Conservation (phyloP, 129 eudicot species). For the Kitagawia praeruptora region DNA sequence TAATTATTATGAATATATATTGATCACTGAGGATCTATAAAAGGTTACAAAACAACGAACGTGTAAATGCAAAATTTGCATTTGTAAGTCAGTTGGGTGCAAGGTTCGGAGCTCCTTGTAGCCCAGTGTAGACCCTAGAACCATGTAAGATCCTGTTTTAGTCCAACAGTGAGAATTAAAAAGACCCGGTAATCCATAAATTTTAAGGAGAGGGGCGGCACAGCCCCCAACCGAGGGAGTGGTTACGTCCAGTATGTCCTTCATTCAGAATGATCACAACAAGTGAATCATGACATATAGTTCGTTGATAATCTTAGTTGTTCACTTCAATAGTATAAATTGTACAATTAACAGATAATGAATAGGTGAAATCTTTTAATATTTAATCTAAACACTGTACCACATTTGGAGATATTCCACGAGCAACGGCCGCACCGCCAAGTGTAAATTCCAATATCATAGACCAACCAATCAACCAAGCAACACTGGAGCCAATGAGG, state of each 20-base stretch:
- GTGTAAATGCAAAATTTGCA: neutral
- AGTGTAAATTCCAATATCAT: slow-evolving; percentile 91
- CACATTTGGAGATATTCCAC: slow-evolving; percentile 97
- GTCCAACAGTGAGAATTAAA: neutral
- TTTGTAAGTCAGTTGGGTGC: neutral
- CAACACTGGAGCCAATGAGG: slow-evolving; percentile 41
- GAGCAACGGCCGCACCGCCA: slow-evolving; percentile 97
- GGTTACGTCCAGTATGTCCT: no score
- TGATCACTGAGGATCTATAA: no score
- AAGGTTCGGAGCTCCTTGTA: neutral
- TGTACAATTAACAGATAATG: neutral
- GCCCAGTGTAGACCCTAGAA: neutral
- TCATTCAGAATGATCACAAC: neutral
- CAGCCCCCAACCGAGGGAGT: no score
- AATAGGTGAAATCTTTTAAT: neutral
- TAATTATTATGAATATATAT: neutral
- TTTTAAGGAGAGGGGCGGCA: no score
- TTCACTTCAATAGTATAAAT: neutral
- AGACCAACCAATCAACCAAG: slow-evolving; percentile 99
- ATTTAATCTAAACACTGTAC: slow-evolving; percentile 21
- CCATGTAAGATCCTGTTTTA: neutral
- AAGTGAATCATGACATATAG: neutral
- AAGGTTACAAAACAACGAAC: no score
- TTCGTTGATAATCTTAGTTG: neutral
- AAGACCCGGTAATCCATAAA: no score